Conservation (phyloP, 306 rosid species). For the Fagus sylvatica region DNA sequence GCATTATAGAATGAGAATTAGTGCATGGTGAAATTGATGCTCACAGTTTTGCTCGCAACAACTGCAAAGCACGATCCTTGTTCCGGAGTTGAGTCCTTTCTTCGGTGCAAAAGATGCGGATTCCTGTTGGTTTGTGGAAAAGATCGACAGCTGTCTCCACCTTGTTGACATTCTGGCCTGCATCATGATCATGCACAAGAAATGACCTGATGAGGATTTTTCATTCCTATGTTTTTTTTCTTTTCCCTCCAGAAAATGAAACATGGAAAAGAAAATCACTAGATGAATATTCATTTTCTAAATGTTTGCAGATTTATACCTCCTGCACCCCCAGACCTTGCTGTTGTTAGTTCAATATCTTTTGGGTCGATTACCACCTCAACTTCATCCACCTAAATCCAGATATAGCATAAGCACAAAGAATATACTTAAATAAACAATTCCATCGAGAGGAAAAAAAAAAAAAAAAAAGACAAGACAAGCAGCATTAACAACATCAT, state of each 20-base stretch:
- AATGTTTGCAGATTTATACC: constrained; percentile 50
- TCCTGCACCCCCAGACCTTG: constrained; percentile 99
- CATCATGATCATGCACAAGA: constrained; percentile 34
- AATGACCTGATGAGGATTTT: constrained; percentile 13
- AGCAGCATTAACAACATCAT: neutral
- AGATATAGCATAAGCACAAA: constrained; percentile 28
- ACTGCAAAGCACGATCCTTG: constrained; percentile 84
- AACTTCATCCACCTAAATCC: constrained; percentile 88
- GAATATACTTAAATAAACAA: constrained; percentile 11
- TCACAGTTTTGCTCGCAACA: constrained; percentile 96
- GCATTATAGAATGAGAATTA: constrained; percentile 4
- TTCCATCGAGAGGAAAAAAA: constrained; percentile 4
- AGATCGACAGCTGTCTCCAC: constrained; percentile 99
- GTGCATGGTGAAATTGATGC: constrained; percentile 23
- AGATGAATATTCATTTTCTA: constrained; percentile 8
- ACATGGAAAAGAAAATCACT: constrained; percentile 21
- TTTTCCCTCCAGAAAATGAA: constrained; percentile 13
- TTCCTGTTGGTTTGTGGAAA: constrained; percentile 93
- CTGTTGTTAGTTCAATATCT: constrained; percentile 89
- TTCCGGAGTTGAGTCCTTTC: constrained; percentile 92
- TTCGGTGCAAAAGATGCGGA: constrained; percentile 97
- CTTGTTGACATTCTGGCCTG: constrained; percentile 99
- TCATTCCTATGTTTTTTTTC: neutral
- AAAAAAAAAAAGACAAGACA: constrained; percentile 3
- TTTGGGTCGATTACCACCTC: constrained; percentile 91